Conservation (phyloP, 352 stramenopile species). For the Phytophthora idaei region DNA sequence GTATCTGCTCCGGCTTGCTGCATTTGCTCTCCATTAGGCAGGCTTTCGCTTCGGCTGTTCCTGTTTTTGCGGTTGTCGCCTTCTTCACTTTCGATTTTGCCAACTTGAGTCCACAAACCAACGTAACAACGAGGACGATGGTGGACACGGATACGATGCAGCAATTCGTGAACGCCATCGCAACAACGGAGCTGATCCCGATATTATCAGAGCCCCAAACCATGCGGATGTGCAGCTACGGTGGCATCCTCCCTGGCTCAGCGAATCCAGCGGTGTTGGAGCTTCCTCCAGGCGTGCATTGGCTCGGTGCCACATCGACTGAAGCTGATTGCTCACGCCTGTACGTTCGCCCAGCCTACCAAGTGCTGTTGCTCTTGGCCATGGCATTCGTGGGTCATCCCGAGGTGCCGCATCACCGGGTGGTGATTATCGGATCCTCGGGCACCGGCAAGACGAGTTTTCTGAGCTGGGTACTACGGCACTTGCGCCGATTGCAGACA, state of each 20-base stretch:
- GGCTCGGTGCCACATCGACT: conserved; percentile 12
- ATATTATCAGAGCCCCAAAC: conserved; percentile 23
- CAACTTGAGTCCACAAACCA: conserved; percentile 1
- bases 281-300: conserved; percentile 20
- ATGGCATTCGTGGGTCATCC: conserved; percentile 36
- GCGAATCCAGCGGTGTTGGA: conserved; percentile 19
- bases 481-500: conserved; percentile 15
- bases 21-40: not conserved
- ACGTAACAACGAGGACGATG: not conserved
- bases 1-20: conserved; percentile 13
- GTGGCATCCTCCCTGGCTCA: conserved; percentile 22
- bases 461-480: conserved; percentile 41
- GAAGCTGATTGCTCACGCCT: conserved; percentile 10
- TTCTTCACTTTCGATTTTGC: conserved; percentile 22
- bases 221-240: conserved; percentile 23
- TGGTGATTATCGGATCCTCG: conserved; percentile 42
- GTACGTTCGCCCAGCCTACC: conserved; percentile 38
- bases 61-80: not conserved
- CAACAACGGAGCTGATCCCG: conserved; percentile 9
- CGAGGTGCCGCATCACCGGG: conserved; percentile 23
- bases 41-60: not conserved
- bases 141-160: conserved; percentile 21
- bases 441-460: conserved; percentile 51
- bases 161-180: conserved; percentile 18
- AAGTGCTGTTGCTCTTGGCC: conserved; percentile 29